phyloP scores from a whole-genome alignment of 768 basidiomycete genomes.

The Hirschioporus abietinus region DNA sequence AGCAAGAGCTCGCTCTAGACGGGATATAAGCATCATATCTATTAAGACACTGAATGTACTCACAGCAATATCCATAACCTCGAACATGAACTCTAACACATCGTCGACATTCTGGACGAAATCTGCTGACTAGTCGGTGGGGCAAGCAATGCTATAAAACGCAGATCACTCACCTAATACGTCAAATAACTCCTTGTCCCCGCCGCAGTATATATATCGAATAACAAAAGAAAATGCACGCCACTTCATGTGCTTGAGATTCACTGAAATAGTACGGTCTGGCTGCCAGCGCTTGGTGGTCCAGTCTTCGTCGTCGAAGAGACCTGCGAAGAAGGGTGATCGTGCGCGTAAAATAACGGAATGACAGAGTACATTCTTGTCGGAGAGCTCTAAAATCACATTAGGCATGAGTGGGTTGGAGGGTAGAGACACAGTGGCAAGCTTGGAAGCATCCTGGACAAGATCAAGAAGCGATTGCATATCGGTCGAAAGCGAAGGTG shows the following conservation, averaged over 20 bases:
- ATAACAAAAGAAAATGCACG: conserved; percentile 72
- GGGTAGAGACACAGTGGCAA: not conserved
- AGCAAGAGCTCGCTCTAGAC: conserved; percentile 80
- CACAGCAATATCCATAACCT: conserved; percentile 81
- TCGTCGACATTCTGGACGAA: conserved; percentile 64
- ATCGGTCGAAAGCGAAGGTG: conserved; percentile 43
- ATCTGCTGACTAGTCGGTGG: conserved; percentile 33
- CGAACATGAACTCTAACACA: conserved; percentile 80
- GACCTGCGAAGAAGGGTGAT: conserved; percentile 75
- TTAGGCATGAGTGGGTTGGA: conserved; percentile 46
- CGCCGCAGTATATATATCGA: conserved; percentile 71
- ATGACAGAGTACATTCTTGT: conserved; percentile 60
- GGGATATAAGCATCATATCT: conserved; percentile 1
- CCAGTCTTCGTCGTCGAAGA: conserved; percentile 86
- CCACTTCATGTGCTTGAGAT: conserved; percentile 71
- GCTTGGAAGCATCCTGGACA: conserved; percentile 22
- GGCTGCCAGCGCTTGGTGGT: conserved; percentile 50
- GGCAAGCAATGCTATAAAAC: conserved; percentile 10
- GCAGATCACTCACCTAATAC: conserved; percentile 46
- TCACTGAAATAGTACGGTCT: conserved; percentile 52
- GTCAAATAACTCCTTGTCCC: conserved; percentile 63
- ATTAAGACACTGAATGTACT: conserved; percentile 20
- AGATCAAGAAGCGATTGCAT: conserved; percentile 44
- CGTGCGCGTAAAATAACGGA: conserved; percentile 77
- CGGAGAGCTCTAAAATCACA: conserved; percentile 64